These are phyloP conservation scores for Davidsoniella australis DNA, from an alignment of 2,329 filamentous ascomycete genomes.

Conservation along the genomic window DNA sequence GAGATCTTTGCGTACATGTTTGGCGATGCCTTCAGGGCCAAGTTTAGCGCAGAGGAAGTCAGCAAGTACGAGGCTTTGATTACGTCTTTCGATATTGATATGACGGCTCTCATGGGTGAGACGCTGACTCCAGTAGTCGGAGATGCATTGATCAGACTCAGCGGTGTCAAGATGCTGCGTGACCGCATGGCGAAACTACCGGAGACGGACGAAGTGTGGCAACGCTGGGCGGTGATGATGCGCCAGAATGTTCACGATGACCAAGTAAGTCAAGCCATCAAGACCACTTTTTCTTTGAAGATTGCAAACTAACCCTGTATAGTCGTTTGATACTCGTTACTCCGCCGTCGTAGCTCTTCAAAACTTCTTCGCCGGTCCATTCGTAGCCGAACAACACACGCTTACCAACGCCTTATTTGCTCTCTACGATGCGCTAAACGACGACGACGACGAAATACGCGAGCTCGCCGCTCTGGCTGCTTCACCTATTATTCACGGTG, in stretches of 20 bases:
- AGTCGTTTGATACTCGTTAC: constrained; percentile 49
- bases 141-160: constrained; percentile 7
- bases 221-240: constrained; percentile 33
- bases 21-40: constrained; percentile 5
- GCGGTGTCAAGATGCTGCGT: constrained; percentile 11
- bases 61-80: not conserved
- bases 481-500: constrained; percentile 25
- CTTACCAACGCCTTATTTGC: constrained; percentile 43
- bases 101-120: constrained; percentile 3
- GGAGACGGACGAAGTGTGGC: constrained; percentile 13
- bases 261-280: constrained; percentile 23
- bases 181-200: constrained; percentile 4
- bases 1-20: constrained; percentile 10
- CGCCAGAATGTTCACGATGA: constrained; percentile 30
- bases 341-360: constrained; percentile 39
- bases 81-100: not conserved
- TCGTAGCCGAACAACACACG: constrained; percentile 14
- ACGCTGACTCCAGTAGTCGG: constrained; percentile 7
- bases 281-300: not conserved
- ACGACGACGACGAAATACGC: constrained; percentile 84
- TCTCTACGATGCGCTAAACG: constrained; percentile 62
- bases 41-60: not conserved
- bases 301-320: not conserved
- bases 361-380: constrained; percentile 26
- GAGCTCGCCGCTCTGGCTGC: constrained; percentile 40